Evolutionary conservation across 1,284 basidiomycete species (phyloP).

Genomic region (Rhodotorula sp.): DNA sequence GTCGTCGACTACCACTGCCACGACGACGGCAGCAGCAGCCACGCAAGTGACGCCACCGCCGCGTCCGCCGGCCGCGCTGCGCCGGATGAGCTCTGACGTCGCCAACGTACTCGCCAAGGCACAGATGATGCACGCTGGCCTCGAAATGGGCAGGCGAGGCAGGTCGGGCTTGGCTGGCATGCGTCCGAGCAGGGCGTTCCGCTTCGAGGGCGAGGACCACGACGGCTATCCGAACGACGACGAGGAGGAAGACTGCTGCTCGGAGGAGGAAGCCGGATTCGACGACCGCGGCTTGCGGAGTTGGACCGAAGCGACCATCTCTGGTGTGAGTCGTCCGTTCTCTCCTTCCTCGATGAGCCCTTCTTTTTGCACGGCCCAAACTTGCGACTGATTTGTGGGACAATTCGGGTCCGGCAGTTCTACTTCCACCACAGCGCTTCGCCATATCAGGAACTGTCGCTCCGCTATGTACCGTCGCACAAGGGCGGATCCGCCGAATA

Average conservation of each 20-base stretch:
- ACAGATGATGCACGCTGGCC: not conserved
- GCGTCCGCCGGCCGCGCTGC: not conserved
- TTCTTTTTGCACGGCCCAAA: not conserved
- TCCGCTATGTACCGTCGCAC: slow-evolving; percentile 30
- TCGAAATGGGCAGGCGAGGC: not conserved
- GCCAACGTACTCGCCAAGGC: slow-evolving; percentile 10
- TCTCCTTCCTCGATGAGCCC: not conserved
- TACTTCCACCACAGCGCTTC: slow-evolving; percentile 22
- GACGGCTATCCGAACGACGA: not conserved
- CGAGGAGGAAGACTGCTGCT: not conserved
- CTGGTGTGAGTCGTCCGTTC: slow-evolving; percentile 12
- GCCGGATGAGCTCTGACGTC: slow-evolving; percentile 14
- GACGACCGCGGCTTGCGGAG: slow-evolving; percentile 22
- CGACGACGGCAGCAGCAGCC: not conserved
- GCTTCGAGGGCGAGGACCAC: not conserved
- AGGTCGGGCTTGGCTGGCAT: not conserved
- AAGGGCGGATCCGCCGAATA: slow-evolving; percentile 21
- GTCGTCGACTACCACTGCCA: not conserved
- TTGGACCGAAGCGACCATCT: slow-evolving; percentile 31
- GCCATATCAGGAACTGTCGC: slow-evolving; percentile 26
- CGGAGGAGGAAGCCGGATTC: not conserved
- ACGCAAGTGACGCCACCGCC: not conserved
- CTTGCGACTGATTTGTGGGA: not conserved
- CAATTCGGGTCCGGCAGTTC: not conserved
- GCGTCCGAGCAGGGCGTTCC: not conserved